Conservation (phyloP, 169 alveolate species). For the Toxoplasma gondii region DNA sequence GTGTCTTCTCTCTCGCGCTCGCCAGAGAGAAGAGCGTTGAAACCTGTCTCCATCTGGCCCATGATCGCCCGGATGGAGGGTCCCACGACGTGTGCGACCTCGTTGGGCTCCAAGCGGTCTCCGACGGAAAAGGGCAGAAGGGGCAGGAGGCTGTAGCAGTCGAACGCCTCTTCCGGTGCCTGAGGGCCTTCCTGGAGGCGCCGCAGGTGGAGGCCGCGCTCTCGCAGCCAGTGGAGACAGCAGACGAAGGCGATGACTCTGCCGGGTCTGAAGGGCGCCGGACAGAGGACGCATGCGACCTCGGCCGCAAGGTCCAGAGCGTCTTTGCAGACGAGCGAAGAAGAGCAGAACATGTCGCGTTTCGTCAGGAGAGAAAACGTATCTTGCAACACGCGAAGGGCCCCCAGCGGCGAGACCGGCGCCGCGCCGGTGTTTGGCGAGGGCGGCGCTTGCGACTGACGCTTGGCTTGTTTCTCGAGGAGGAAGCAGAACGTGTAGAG, state of each 20-base stretch:
- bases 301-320: neutral
- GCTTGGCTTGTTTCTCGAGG: neutral
- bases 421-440: neutral
- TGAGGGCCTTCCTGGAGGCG: neutral
- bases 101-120: neutral
- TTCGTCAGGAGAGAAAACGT: neutral
- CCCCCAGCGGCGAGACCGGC: neutral
- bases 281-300: neutral
- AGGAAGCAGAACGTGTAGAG: neutral
- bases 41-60: neutral
- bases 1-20: neutral
- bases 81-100: neutral
- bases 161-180: neutral
- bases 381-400: neutral
- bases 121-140: neutral
- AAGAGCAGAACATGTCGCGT: neutral
- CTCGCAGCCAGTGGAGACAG: constrained; percentile 13
- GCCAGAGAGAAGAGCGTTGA: neutral
- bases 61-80: neutral
- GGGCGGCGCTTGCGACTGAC: neutral
- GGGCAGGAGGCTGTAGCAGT: neutral
- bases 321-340: neutral
- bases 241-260: neutral
- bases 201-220: neutral
- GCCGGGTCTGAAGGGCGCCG: neutral